phyloP scores from a whole-genome alignment of 768 basidiomycete species.

The Cubamyces lactineus region DNA sequence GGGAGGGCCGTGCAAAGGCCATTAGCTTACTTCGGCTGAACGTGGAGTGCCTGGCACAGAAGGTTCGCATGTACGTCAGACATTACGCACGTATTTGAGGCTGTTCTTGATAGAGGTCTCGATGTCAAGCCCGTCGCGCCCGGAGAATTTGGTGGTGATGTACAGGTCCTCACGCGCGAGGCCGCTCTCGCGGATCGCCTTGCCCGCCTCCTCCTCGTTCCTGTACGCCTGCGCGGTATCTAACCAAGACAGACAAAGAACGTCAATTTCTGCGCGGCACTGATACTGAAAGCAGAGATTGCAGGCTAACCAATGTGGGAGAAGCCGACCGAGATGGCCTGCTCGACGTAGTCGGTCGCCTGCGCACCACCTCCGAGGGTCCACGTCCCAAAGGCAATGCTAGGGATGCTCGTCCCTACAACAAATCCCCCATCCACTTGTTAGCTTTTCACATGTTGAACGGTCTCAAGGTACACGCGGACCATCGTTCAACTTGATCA shows the following conservation, averaged over 20 bases:
- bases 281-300: constrained; percentile 22
- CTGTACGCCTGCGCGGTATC: constrained; percentile 64
- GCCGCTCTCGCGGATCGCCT: constrained; percentile 53
- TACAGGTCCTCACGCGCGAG: constrained; percentile 58
- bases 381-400: constrained; percentile 69
- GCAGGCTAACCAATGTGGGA: constrained; percentile 53
- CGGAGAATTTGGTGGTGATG: constrained; percentile 71
- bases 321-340: constrained; percentile 65
- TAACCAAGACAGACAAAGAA: constrained; percentile 28
- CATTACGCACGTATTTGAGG: constrained; percentile 52
- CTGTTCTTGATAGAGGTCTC: constrained; percentile 59
- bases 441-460: no score
- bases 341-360: constrained; percentile 57
- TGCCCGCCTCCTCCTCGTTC: constrained; percentile 63
- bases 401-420: constrained; percentile 50
- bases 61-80: not conserved
- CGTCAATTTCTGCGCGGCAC: not conserved
- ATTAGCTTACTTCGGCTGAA: not conserved
- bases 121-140: constrained; percentile 52
- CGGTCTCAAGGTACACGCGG: no score
- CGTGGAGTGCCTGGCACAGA: not conserved
- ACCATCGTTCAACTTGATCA: constrained; percentile 65
- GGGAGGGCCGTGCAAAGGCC: not conserved
- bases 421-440: no score
- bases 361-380: constrained; percentile 59